Evolutionary conservation across 164 flowering plant species (phyloP).

Genomic region (Annona squamosa): DNA sequence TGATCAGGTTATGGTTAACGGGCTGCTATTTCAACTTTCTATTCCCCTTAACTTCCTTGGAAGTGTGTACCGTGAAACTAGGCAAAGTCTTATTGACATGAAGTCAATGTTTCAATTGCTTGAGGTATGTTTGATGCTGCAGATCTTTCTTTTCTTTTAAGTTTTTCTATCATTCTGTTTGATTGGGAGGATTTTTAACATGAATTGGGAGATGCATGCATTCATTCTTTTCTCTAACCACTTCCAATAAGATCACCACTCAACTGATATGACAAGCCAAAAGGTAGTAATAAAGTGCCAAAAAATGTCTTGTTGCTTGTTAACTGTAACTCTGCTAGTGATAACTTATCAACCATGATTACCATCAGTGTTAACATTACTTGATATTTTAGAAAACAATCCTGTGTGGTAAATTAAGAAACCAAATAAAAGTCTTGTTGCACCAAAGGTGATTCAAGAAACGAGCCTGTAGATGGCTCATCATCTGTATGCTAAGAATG

Average conservation of each 20-base stretch:
- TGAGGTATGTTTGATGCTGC: conserved; percentile 49
- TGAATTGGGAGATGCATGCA: not conserved
- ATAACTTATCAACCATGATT: too few species aligned
- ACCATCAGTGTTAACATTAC: too few species aligned
- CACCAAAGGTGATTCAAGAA: too few species aligned
- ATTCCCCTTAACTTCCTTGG: conserved; percentile 98
- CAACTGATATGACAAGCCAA: not conserved
- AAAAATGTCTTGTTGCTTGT: too few species aligned
- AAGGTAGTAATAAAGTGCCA: not conserved
- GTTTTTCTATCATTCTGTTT: not conserved
- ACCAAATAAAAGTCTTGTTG: too few species aligned
- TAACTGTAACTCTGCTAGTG: too few species aligned
- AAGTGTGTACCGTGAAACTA: conserved; percentile 93
- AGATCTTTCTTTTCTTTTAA: not conserved
- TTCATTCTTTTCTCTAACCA: not conserved
- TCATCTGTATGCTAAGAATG: too few species aligned
- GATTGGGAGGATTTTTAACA: not conserved
- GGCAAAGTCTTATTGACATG: conserved; percentile 97
- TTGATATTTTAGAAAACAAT: too few species aligned
- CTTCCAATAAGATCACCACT: not conserved
- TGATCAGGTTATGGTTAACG: conserved; percentile 96
- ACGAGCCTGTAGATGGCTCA: too few species aligned
- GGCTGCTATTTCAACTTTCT: conserved; percentile 91
- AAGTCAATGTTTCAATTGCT: conserved; percentile 91
- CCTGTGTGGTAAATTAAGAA: too few species aligned